These are phyloP conservation scores for Ulmus americana DNA, from an alignment of 331 rosid species.

Conservation along the genomic window DNA sequence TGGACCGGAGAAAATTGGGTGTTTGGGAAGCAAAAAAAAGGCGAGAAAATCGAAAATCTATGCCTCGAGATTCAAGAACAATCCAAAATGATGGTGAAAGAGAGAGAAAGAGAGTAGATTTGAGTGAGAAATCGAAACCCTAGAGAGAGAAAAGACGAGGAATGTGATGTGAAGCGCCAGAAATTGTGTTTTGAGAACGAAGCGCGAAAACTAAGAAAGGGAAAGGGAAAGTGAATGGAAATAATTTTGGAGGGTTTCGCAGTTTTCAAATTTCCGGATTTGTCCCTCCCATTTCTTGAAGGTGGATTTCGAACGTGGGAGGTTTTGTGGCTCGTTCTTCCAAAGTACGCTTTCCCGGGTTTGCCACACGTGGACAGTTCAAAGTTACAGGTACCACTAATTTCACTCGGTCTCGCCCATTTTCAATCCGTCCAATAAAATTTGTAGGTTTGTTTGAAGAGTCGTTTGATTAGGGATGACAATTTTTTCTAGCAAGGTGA, in stretches of 20 bases:
- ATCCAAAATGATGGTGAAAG: background rate
- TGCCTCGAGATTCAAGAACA: background rate
- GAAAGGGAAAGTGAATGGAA: background rate
- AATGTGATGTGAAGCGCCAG: constrained; percentile 26
- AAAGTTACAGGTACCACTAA: no score
- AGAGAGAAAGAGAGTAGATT: constrained; percentile 10
- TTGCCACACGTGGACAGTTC: background rate
- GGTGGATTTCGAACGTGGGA: no score
- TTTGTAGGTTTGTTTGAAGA: no score
- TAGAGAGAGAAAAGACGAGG: constrained; percentile 9
- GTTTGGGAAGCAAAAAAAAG: constrained; percentile 2
- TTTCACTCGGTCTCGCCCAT: no score
- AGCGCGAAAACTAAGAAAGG: constrained; percentile 13
- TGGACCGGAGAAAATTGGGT: background rate
- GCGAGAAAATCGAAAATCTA: constrained; percentile 1
- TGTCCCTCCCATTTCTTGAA: constrained; percentile 11
- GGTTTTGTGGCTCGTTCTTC: background rate
- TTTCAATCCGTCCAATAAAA: no score
- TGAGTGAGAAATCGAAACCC: constrained; percentile 29
- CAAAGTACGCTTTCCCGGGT: background rate
- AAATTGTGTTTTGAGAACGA: constrained; percentile 31
- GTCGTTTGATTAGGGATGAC: no score
- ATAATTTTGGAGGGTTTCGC: no score
- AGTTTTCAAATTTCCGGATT: background rate
- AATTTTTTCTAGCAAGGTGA: no score